These are phyloP conservation scores for Fusarium sp. DNA, from an alignment of 2,329 filamentous ascomycete species.

Conservation along the genomic window DNA sequence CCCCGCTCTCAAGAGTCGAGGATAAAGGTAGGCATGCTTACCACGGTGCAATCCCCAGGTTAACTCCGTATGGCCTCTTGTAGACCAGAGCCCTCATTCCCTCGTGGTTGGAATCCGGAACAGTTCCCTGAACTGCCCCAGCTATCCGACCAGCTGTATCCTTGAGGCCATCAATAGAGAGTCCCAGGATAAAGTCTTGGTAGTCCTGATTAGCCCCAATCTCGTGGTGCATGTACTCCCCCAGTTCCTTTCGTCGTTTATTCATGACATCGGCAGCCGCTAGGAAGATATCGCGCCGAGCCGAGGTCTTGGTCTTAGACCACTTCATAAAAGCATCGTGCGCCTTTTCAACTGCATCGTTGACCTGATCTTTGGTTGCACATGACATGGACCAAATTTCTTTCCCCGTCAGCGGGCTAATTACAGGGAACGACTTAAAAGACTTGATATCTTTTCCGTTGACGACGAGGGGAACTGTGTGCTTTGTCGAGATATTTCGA, in stretches of 20 bases:
- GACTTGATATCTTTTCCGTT: slow-evolving; percentile 18
- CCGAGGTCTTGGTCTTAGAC: slow-evolving; percentile 16
- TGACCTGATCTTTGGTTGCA: slow-evolving; percentile 3
- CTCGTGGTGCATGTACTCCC: slow-evolving; percentile 16
- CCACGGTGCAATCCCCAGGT: slow-evolving; percentile 26
- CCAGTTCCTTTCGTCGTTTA: not conserved
- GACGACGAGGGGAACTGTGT: slow-evolving; percentile 19
- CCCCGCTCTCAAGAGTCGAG: not conserved
- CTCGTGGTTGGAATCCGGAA: slow-evolving; percentile 39
- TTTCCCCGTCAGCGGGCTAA: slow-evolving; percentile 16
- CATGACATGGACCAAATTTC: slow-evolving; percentile 19
- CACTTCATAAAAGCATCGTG: slow-evolving; percentile 10
- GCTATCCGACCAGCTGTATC: slow-evolving; percentile 52
- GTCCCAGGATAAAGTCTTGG: slow-evolving; percentile 46
- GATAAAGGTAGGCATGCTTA: not conserved
- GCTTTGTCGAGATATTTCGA: slow-evolving; percentile 1
- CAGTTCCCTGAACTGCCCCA: slow-evolving; percentile 41
- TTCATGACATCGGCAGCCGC: slow-evolving; percentile 15
- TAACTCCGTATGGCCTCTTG: slow-evolving; percentile 28
- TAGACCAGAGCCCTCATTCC: slow-evolving; percentile 30
- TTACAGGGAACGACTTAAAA: slow-evolving; percentile 6
- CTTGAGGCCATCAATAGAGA: slow-evolving; percentile 46
- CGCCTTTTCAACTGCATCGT: slow-evolving; percentile 8
- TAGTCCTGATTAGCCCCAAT: slow-evolving; percentile 19
- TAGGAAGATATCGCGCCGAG: slow-evolving; percentile 19